These are phyloP conservation scores for Naganishia vishniacii DNA, from an alignment of 768 basidiomycete species.

Conservation along the genomic window DNA sequence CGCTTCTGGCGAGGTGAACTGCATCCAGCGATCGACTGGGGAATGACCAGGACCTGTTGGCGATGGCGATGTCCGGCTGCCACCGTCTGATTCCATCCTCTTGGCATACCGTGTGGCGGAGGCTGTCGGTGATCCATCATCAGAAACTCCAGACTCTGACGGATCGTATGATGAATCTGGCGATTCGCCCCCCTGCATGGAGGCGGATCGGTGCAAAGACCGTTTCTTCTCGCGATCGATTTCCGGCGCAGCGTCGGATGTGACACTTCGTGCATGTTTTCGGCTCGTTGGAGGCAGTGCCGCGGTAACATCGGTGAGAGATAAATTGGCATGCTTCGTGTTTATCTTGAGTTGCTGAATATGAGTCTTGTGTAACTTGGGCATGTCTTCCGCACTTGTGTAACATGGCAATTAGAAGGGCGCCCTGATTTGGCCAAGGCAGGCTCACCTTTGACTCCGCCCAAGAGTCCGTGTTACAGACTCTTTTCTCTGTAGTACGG, in stretches of 20 bases:
- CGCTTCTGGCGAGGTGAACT: constrained; percentile 12
- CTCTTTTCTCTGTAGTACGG: neutral
- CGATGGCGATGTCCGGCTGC: neutral
- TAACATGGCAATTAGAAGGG: neutral
- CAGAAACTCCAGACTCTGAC: constrained; percentile 20
- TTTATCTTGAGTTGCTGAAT: constrained; percentile 9
- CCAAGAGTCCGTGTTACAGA: constrained; percentile 6
- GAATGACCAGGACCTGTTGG: neutral
- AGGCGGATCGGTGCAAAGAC: neutral
- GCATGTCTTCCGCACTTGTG: constrained; percentile 25
- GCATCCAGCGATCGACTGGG: constrained; percentile 17
- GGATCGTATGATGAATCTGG: constrained; percentile 1
- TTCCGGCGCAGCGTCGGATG: constrained; percentile 12
- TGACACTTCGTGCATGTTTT: neutral
- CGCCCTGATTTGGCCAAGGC: neutral
- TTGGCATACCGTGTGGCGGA: too few relatives aligned
- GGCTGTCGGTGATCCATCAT: neutral
- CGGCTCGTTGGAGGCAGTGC: constrained; percentile 20
- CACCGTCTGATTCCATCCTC: neutral
- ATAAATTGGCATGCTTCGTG: constrained; percentile 22
- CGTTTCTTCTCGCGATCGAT: constrained; percentile 13
- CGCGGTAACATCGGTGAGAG: constrained; percentile 20
- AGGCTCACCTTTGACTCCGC: constrained; percentile 26
- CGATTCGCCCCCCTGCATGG: neutral
- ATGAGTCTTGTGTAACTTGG: constrained; percentile 28